These are phyloP conservation scores for Mortierella hygrophila DNA, from an alignment of 192 early-diverging fungal species.

Conservation along the genomic window DNA sequence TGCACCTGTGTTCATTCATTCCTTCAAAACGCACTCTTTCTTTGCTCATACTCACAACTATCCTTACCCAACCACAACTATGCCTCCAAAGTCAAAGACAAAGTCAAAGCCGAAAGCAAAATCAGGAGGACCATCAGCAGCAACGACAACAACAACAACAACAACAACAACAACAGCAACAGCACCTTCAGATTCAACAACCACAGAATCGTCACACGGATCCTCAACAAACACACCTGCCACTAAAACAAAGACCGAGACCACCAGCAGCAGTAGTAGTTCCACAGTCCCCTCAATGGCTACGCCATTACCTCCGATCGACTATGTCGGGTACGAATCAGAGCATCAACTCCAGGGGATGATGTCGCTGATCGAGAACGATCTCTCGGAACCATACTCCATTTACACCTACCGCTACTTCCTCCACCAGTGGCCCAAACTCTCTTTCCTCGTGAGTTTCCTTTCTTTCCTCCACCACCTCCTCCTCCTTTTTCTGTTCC, in stretches of 20 bases:
- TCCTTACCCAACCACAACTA: background rate
- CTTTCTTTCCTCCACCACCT: background rate
- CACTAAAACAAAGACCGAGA: background rate
- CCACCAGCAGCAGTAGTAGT: background rate
- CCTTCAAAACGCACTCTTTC: background rate
- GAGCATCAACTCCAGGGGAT: conserved; percentile 86
- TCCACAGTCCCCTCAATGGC: no score
- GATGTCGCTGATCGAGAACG: conserved; percentile 88
- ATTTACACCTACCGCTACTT: conserved; percentile 99
- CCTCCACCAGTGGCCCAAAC: conserved; percentile 90
- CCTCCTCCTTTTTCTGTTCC: background rate
- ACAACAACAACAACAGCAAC: conserved; percentile 10
- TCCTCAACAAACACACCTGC: background rate
- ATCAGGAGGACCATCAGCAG: conserved; percentile 12
- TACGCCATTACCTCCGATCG: conserved; percentile 33
- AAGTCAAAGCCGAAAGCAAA: conserved; percentile 18
- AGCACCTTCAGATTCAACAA: background rate
- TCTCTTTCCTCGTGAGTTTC: conserved; percentile 80
- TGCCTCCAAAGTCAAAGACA: conserved; percentile 9
- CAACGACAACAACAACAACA: conserved; percentile 12
- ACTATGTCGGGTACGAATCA: conserved; percentile 74
- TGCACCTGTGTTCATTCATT: background rate
- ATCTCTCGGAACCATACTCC: conserved; percentile 97
- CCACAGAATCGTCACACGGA: conserved; percentile 2
- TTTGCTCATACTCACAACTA: background rate